Conservation (phyloP, 352 stramenopile genomes). For the Elongisporangium undulatum region DNA sequence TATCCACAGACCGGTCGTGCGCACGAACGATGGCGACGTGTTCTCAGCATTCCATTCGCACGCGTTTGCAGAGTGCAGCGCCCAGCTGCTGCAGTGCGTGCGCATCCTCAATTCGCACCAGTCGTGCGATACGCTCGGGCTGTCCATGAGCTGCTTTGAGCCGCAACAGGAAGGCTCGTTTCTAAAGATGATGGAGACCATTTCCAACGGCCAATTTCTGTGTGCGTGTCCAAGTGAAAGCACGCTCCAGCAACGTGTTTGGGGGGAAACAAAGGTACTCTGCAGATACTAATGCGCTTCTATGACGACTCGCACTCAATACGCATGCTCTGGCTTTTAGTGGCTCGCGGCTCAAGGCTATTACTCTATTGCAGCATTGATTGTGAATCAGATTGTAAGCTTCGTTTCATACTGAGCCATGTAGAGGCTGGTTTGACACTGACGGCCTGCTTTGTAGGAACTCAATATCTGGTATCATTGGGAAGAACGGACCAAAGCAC, state of each 20-base stretch:
- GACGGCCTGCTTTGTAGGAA: slow-evolving; percentile 30
- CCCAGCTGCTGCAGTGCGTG: slow-evolving; percentile 24
- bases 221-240: slow-evolving; percentile 24
- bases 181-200: slow-evolving; percentile 37
- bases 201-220: slow-evolving; percentile 59
- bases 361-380: slow-evolving; percentile 55
- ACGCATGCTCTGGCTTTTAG: slow-evolving; percentile 13
- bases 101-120: slow-evolving; percentile 57
- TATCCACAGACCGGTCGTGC: slow-evolving; percentile 37
- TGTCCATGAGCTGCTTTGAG: slow-evolving; percentile 38
- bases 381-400: slow-evolving; percentile 78
- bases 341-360: slow-evolving; percentile 63
- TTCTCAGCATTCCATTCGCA: slow-evolving; percentile 42
- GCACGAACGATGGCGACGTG: slow-evolving; percentile 47
- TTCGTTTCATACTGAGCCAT: too few species aligned
- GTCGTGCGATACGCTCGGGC: slow-evolving; percentile 65
- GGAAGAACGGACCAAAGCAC: slow-evolving; percentile 25
- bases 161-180: slow-evolving; percentile 14
- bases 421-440: slow-evolving; percentile 3
- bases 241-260: slow-evolving; percentile 27
- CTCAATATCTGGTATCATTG: slow-evolving; percentile 65
- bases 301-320: not conserved
- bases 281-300: slow-evolving; percentile 1
- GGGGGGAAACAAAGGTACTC: slow-evolving; percentile 42
- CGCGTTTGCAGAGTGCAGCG: slow-evolving; percentile 39